Base-by-base conservation (phyloP, 345 rosid genomes). In the Ailanthus altissimus region DNA sequence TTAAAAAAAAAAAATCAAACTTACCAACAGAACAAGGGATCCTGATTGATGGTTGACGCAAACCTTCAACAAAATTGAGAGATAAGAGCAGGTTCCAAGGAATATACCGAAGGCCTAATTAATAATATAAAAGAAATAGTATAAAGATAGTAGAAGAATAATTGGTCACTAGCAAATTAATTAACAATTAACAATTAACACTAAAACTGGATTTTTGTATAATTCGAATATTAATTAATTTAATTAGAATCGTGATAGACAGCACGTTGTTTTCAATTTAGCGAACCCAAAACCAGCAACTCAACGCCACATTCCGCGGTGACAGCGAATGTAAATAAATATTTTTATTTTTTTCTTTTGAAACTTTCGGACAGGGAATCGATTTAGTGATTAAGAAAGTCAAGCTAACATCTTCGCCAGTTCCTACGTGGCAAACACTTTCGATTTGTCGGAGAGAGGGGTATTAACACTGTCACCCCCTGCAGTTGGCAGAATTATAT, bases 41-140 rank as follows among this genome's bases (percentile, higher is more conserved):
- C 67, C 23, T 73, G 76, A 73, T 58, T 73, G 64, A 56, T 45
- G 9, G 32, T 57, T 72, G 75, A 57, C 75, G 42, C 65, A 57
- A 56, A 42, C 63, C 49, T 23, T 23, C 1, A 21, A 42, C 26
- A 14, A 45, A 67, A 6, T 14, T 6, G 57, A 73, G 38, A 42
- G 32, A 72, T 32, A 43, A 43, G 26, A 43, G 68, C 6, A 47
- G 56, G 69, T 32, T 61, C 58, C 68, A 49, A 59, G 68, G 77
- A 60, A 46, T 58, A 73, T 58, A 73, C 67, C 25, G 56, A 45
- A 45, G 16, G 25, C 45, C 23, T 10, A 12, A 23, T 42, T 14
- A 13, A 43, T 12, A 32, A 10, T 43, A 43, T 4, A 59, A 23
- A 5, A 28, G 6, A 12, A 73, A 26, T 26, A 56, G 53, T 21